Evolutionary conservation across 805 yeast genomes (phyloP).

Genomic region (Cephaloascus fragrans): DNA sequence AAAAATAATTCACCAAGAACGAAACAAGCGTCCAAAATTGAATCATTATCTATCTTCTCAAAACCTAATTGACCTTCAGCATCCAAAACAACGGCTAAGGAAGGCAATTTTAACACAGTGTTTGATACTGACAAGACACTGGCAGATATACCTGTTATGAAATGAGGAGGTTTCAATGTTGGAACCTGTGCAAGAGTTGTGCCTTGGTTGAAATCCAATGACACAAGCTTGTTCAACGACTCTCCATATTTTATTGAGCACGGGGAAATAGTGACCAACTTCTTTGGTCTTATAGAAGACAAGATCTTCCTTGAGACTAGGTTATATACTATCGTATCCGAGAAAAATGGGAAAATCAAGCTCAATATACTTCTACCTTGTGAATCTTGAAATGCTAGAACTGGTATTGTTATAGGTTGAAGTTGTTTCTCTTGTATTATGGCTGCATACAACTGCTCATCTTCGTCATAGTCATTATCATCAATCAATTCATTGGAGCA

Average conservation of each 20-base stretch:
- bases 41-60: constrained; percentile 40
- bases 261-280: constrained; percentile 16
- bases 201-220: constrained; percentile 11
- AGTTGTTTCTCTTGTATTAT: not conserved
- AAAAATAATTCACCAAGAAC: constrained; percentile 7
- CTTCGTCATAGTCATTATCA: constrained; percentile 38
- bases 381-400: not conserved
- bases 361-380: constrained; percentile 4
- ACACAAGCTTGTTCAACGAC: constrained; percentile 9
- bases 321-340: constrained; percentile 18
- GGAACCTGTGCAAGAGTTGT: constrained; percentile 14
- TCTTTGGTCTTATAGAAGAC: not conserved
- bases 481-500: constrained; percentile 10
- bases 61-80: constrained; percentile 57
- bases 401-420: not conserved
- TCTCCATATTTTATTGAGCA: constrained; percentile 19
- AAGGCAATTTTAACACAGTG: constrained; percentile 6
- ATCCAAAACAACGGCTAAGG: constrained; percentile 27
- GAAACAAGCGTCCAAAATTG: constrained; percentile 20
- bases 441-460: constrained; percentile 37
- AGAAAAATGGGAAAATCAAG: constrained; percentile 11
- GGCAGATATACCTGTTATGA: constrained; percentile 50
- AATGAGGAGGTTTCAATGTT: constrained; percentile 47
- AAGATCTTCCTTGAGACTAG: constrained; percentile 14
- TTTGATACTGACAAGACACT: constrained; percentile 20